Conservation (phyloP, 1,139 yeast genomes). For the Dujonia santamariae region DNA sequence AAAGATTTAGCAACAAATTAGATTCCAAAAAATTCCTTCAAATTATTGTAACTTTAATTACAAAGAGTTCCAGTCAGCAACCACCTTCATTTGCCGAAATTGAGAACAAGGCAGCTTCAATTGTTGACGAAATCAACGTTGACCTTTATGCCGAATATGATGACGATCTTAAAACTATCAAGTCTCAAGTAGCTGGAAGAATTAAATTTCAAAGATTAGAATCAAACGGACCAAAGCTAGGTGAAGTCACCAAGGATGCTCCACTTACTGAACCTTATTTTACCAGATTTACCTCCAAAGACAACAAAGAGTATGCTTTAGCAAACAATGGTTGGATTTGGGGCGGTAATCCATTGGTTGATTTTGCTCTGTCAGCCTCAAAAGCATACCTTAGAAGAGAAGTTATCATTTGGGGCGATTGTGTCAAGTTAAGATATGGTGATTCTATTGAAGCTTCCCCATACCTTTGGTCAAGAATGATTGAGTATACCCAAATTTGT, state of each 20-base stretch:
- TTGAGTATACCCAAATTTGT: conserved; percentile 65
- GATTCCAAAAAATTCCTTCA: conserved; percentile 49
- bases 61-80: conserved; percentile 23
- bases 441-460: conserved; percentile 76
- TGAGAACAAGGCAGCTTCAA: conserved; percentile 41
- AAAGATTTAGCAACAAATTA: conserved; percentile 53
- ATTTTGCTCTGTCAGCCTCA: conserved; percentile 80
- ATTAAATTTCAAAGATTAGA: conserved; percentile 75
- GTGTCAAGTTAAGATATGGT: conserved; percentile 91
- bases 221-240: conserved; percentile 74
- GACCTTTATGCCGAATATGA: conserved; percentile 76
- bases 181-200: conserved; percentile 70
- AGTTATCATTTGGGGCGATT: conserved; percentile 97
- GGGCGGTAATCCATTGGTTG: conserved; percentile 93
- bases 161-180: conserved; percentile 60
- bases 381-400: conserved; percentile 86
- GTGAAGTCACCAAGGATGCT: conserved; percentile 47
- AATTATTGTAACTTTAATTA: conserved; percentile 29
- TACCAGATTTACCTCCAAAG: conserved; percentile 55
- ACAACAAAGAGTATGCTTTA: conserved; percentile 53
- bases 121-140: conserved; percentile 75
- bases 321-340: conserved; percentile 99
- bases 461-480: conserved; percentile 84
- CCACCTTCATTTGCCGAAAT: conserved; percentile 29
- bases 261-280: conserved; percentile 88